Base-by-base conservation (phyloP, 2,329 filamentous ascomycete genomes). In the Botryotinia calthae region DNA sequence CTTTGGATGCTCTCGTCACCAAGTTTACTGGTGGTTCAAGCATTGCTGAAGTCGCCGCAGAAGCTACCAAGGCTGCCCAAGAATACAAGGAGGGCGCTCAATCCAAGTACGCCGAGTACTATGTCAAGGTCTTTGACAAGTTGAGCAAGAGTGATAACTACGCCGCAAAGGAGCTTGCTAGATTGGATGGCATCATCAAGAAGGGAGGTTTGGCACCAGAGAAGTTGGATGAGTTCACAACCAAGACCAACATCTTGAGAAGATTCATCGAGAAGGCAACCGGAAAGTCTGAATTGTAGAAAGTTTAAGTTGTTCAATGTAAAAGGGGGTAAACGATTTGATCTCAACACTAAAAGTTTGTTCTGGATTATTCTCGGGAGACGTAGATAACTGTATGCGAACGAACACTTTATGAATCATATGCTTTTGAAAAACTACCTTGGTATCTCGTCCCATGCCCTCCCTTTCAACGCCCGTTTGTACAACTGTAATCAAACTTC, bases 51-150 rank as follows among this genome's bases (percentile, higher is more conserved):
- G 88, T 94, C 34, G 86, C 89, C 48, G 86, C 86, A 61, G 91
- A 97, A 83, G 86, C 92, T 70, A 91, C 91, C 85, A 91, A 91
- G 84, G 88, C 89, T 74, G 90, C 90, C 34, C 87, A 87, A 78
- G 85, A 83, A 69, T 82, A 96, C 70, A 88, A 91, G 84, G 90
- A 88, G 70, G 82, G 84, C 75, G 85, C 84, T 20, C 85, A 89
- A 82, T 83, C 91, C 82, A 93, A 93, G 86, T 97, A 95, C 81
- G 93, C 93, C 64, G 88, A 95, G 84, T 99, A 99, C 88, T 98
- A 99, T 83, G 86, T 96, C 82, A 93, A 93, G 82, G 94, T 97
- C 71, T 92, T 96, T 74, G 89, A 93, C 82, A 98, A 98, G 89
- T 85, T 96, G 76, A 87, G 85, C 81, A 86, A 91, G 82, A 97